phyloP scores from a whole-genome alignment of 192 early-diverging fungal genomes.

The Coemansia sp. region DNA sequence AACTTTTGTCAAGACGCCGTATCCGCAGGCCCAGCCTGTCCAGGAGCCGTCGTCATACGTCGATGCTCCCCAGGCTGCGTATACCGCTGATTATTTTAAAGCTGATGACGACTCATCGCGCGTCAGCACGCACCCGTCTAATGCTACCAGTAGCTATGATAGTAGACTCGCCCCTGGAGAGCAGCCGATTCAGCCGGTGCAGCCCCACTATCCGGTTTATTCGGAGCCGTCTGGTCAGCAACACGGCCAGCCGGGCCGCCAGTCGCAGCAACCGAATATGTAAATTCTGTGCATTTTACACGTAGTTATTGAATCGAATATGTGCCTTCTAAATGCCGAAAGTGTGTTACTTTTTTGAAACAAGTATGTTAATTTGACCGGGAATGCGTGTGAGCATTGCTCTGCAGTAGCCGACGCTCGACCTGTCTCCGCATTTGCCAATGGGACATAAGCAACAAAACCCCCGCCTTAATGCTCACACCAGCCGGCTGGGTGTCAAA shows the following conservation, averaged over 20 bases:
- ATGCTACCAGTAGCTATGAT: constrained; percentile 3
- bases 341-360: background rate
- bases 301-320: background rate
- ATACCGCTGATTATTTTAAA: constrained; percentile 27
- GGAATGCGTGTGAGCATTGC: no score
- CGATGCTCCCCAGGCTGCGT: constrained; percentile 2
- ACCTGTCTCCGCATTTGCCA: background rate
- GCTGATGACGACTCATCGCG: background rate
- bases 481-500: background rate
- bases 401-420: background rate
- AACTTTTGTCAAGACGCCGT: constrained; percentile 29
- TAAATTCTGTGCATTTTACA: constrained; percentile 1
- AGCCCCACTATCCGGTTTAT: background rate
- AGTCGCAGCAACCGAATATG: background rate
- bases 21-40: constrained; percentile 11
- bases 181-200: background rate
- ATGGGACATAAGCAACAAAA: background rate
- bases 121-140: constrained; percentile 4
- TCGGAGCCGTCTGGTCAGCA: background rate
- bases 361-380: background rate
- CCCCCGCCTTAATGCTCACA: background rate
- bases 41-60: constrained; percentile 3
- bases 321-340: no score
- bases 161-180: background rate
- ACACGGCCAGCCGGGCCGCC: background rate